A percentile compares a stretch with the other conserved stretches of the same genome.
These are phyloP conservation scores for Angomonas deanei DNA, from an alignment of 208 protist genomes.

Conservation along the genomic window DNA sequence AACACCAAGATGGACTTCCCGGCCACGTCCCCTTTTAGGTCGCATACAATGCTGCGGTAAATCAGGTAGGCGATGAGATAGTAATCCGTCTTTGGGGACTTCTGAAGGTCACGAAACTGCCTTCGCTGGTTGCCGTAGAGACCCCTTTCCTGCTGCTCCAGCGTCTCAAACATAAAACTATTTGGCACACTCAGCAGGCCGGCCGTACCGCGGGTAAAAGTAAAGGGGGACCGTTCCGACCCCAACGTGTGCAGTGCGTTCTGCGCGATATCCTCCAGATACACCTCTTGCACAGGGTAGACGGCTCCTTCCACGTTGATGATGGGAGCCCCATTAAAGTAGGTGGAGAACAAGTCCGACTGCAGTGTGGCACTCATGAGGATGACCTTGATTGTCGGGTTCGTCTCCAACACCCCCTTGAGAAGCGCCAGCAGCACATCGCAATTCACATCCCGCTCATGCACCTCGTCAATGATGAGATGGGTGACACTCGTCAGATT, in stretches of 20 bases:
- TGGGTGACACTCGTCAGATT: conserved; percentile 87
- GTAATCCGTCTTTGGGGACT: conserved; percentile 68
- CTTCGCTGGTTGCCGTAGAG: not conserved
- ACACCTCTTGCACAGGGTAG: conserved; percentile 65
- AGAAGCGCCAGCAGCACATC: conserved; percentile 97
- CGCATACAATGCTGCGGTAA: conserved; percentile 28
- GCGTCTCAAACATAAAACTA: conserved; percentile 48
- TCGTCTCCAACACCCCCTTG: conserved; percentile 74
- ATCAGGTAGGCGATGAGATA: conserved; percentile 70
- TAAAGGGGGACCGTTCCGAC: not conserved
- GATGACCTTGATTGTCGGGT: conserved; percentile 91
- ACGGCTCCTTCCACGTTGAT: conserved; percentile 65
- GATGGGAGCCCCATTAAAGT: conserved; percentile 87
- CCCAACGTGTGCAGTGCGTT: not conserved
- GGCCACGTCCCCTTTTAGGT: conserved; percentile 29
- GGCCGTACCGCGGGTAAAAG: not conserved
- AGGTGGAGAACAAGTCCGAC: conserved; percentile 94
- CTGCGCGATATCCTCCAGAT: conserved; percentile 65
- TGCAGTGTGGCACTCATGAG: conserved; percentile 99
- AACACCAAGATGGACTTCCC: conserved; percentile 98
- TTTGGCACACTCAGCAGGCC: conserved; percentile 10
- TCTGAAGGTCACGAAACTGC: not conserved
- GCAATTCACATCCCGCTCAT: conserved; percentile 98
- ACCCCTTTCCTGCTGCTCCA: conserved; percentile 8
- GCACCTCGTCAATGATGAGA: conserved; percentile 99